These are phyloP conservation scores for Phytophthora multivora DNA, from an alignment of 352 stramenopile species.

Conservation along the genomic window DNA sequence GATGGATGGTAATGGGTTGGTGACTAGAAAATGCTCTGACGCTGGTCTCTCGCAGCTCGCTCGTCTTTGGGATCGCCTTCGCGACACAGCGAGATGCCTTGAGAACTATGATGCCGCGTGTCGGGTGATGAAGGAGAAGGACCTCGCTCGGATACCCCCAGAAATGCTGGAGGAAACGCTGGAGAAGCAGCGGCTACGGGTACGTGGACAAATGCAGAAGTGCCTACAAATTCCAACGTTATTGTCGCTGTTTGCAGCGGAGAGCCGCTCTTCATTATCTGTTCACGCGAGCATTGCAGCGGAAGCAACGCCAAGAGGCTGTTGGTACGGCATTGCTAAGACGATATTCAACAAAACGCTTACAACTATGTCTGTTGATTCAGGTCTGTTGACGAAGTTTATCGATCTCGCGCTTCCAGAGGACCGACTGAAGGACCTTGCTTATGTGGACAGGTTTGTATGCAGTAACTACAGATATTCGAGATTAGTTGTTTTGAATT, in stretches of 20 bases:
- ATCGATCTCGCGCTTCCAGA: slow-evolving; percentile 30
- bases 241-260: slow-evolving; percentile 22
- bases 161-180: slow-evolving; percentile 37
- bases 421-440: slow-evolving; percentile 38
- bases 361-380: neutral
- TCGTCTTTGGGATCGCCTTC: slow-evolving; percentile 57
- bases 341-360: neutral
- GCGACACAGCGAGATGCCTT: slow-evolving; percentile 49
- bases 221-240: neutral
- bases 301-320: slow-evolving; percentile 43
- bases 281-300: slow-evolving; percentile 42
- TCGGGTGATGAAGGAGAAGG: slow-evolving; percentile 39
- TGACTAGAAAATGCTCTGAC: neutral
- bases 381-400: slow-evolving; percentile 43
- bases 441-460: slow-evolving; percentile 44
- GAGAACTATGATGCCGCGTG: slow-evolving; percentile 61
- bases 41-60: slow-evolving; percentile 40
- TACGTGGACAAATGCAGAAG: slow-evolving; percentile 7
- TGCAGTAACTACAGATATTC: neutral
- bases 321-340: slow-evolving; percentile 25
- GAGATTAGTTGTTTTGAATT: neutral
- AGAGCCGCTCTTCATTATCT: slow-evolving; percentile 56
- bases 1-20: neutral
- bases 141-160: slow-evolving; percentile 30
- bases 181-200: slow-evolving; percentile 49